These are phyloP conservation scores for Epithele typhae DNA, from an alignment of 768 basidiomycete genomes.

Conservation along the genomic window DNA sequence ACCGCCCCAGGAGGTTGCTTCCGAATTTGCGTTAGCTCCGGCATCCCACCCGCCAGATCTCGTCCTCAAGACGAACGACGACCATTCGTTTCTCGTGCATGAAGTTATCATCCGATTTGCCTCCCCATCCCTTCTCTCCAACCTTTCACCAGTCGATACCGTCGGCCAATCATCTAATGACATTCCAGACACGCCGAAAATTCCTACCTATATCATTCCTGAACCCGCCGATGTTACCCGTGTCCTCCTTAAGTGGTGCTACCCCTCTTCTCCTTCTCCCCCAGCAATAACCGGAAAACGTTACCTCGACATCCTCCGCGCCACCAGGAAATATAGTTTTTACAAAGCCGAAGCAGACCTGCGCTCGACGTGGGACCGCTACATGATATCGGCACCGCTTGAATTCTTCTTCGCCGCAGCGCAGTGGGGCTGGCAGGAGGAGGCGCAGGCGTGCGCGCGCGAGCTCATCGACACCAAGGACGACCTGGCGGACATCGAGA, in stretches of 20 bases:
- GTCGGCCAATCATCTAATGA: too few relatives aligned
- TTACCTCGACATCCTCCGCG: slow-evolving; percentile 1
- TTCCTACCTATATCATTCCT: background rate
- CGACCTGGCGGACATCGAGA: slow-evolving; percentile 13
- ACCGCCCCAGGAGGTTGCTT: too few relatives aligned
- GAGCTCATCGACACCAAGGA: background rate
- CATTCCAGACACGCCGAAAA: background rate
- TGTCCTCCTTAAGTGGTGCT: slow-evolving; percentile 43
- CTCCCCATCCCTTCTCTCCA: slow-evolving; percentile 1
- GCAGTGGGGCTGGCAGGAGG: slow-evolving; percentile 35
- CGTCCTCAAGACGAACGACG: slow-evolving; percentile 11
- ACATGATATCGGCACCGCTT: background rate
- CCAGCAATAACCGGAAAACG: slow-evolving; percentile 7
- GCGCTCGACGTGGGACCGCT: background rate
- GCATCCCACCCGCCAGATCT: slow-evolving; percentile 1
- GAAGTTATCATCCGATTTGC: background rate
- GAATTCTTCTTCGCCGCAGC: slow-evolving; percentile 22
- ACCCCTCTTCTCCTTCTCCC: slow-evolving; percentile 37
- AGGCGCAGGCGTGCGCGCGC: slow-evolving; percentile 37
- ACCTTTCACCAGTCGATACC: too few relatives aligned
- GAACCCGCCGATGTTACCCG: slow-evolving; percentile 40
- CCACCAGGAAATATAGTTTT: slow-evolving; percentile 1
- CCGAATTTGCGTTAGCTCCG: too few relatives aligned
- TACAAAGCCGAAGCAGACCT: background rate
- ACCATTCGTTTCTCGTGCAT: background rate